These are phyloP conservation scores for Quercus berberidifolia DNA, from an alignment of 306 rosid species.

Conservation along the genomic window DNA sequence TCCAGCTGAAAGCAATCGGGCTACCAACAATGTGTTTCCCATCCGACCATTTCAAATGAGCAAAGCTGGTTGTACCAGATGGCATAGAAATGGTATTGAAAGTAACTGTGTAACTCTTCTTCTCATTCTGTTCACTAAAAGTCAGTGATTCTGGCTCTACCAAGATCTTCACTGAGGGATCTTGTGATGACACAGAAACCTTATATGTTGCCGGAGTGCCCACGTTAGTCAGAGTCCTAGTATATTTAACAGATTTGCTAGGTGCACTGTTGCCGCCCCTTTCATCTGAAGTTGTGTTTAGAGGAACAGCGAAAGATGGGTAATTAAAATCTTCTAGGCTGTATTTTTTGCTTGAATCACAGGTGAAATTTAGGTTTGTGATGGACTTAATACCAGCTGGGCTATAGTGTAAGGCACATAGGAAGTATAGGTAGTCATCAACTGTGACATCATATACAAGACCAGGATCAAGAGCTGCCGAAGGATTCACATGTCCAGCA, in stretches of 20 bases:
- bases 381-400: constrained; percentile 43
- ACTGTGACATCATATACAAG: constrained; percentile 60
- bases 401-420: constrained; percentile 75
- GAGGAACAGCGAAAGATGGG: constrained; percentile 86
- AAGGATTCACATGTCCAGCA: constrained; percentile 85
- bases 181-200: constrained; percentile 39
- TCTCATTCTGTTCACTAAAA: constrained; percentile 43
- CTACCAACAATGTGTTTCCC: constrained; percentile 75
- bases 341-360: constrained; percentile 50
- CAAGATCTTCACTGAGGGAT: constrained; percentile 53
- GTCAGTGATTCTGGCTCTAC: constrained; percentile 65
- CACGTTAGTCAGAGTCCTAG: constrained; percentile 71
- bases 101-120: constrained; percentile 66
- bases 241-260: constrained; percentile 41
- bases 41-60: constrained; percentile 79
- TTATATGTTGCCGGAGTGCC: constrained; percentile 60
- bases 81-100: constrained; percentile 52
- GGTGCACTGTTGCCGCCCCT: constrained; percentile 37
- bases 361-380: constrained; percentile 43
- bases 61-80: constrained; percentile 58
- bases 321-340: constrained; percentile 72
- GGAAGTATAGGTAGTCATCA: constrained; percentile 68
- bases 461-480: constrained; percentile 88
- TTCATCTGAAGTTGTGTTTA: constrained; percentile 46
- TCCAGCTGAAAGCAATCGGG: constrained; percentile 84